Percentiles rank a stretch among this genome's conserved stretches.
phyloP scores from a whole-genome alignment of 2,329 filamentous ascomycete genomes.

The Colletotrichum lentis region DNA sequence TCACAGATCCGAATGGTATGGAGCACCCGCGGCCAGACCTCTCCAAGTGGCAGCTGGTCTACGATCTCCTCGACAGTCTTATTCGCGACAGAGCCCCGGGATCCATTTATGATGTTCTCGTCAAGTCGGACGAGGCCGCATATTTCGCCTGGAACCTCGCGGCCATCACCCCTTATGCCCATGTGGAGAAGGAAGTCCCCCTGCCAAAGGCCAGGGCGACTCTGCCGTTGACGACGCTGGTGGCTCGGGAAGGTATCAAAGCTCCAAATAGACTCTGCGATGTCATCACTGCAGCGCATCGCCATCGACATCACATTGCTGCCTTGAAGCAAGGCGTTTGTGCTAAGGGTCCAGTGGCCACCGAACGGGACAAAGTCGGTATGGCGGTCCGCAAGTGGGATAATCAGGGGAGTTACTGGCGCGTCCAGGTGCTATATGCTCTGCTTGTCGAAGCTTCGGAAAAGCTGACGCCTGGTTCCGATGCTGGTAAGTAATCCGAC shows the following conservation, averaged over 20 bases:
- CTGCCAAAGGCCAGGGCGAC: slow-evolving; percentile 49
- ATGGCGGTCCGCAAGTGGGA: slow-evolving; percentile 81
- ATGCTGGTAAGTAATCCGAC: slow-evolving; percentile 15
- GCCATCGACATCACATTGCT: slow-evolving; percentile 70
- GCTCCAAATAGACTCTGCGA: slow-evolving; percentile 78
- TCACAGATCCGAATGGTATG: slow-evolving; percentile 70
- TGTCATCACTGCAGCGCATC: slow-evolving; percentile 70
- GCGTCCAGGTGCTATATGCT: slow-evolving; percentile 73
- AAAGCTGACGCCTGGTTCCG: slow-evolving; percentile 42
- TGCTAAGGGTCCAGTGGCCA: slow-evolving; percentile 54
- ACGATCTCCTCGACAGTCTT: slow-evolving; percentile 68
- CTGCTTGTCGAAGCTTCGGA: slow-evolving; percentile 70
- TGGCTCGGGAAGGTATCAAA: slow-evolving; percentile 80
- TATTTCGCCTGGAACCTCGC: slow-evolving; percentile 81
- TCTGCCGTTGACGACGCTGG: slow-evolving; percentile 65
- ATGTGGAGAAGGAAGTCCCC: slow-evolving; percentile 54
- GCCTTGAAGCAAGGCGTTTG: slow-evolving; percentile 65
- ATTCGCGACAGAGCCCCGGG: slow-evolving; percentile 53
- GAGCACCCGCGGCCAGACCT: slow-evolving; percentile 65
- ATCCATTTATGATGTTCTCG: slow-evolving; percentile 62
- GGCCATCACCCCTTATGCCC: slow-evolving; percentile 77
- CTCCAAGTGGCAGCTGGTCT: slow-evolving; percentile 68
- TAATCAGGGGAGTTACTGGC: slow-evolving; percentile 68
- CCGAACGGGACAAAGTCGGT: slow-evolving; percentile 70
- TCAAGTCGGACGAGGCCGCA: slow-evolving; percentile 69